phyloP scores from a whole-genome alignment of 176 grass and related monocot genomes.

The Thinopyrum elongatum region DNA sequence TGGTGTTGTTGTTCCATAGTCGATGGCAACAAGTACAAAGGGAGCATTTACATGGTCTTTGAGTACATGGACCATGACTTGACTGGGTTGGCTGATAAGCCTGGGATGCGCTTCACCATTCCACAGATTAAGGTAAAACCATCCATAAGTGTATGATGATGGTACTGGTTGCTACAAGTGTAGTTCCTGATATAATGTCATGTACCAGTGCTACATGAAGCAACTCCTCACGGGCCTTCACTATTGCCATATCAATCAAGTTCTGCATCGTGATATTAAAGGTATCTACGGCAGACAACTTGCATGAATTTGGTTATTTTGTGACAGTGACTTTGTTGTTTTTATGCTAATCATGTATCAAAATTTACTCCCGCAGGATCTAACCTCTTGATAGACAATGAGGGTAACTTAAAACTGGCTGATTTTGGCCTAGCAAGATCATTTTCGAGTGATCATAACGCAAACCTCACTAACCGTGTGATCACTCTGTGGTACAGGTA shows the following conservation, averaged over 20 bases:
- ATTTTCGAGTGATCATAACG: slow-evolving; percentile 81
- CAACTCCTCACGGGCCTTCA: slow-evolving; percentile 92
- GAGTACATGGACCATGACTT: slow-evolving; percentile 96
- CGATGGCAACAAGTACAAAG: slow-evolving; percentile 75
- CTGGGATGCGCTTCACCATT: slow-evolving; percentile 73
- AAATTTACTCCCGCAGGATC: slow-evolving; percentile 51
- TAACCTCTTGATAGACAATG: slow-evolving; percentile 94
- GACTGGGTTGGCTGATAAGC: slow-evolving; percentile 74
- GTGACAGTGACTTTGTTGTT: background rate
- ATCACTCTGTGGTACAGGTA: slow-evolving; percentile 98
- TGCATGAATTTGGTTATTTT: background rate
- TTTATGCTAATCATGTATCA: background rate
- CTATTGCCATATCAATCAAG: slow-evolving; percentile 97
- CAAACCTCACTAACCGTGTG: slow-evolving; percentile 89
- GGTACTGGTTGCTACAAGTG: slow-evolving; percentile 29
- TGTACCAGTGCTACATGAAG: slow-evolving; percentile 78
- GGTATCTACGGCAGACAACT: slow-evolving; percentile 31
- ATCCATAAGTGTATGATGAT: slow-evolving; percentile 25
- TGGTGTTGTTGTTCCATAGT: slow-evolving; percentile 28
- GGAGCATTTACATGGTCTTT: slow-evolving; percentile 88
- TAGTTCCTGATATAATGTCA: slow-evolving; percentile 21
- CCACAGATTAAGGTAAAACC: slow-evolving; percentile 88
- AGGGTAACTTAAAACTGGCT: slow-evolving; percentile 93
- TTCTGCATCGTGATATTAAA: slow-evolving; percentile 96
- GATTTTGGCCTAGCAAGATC: slow-evolving; percentile 97